Evolutionary conservation across 306 rosid species (phyloP).

Genomic region (Inga leiocalycina): DNA sequence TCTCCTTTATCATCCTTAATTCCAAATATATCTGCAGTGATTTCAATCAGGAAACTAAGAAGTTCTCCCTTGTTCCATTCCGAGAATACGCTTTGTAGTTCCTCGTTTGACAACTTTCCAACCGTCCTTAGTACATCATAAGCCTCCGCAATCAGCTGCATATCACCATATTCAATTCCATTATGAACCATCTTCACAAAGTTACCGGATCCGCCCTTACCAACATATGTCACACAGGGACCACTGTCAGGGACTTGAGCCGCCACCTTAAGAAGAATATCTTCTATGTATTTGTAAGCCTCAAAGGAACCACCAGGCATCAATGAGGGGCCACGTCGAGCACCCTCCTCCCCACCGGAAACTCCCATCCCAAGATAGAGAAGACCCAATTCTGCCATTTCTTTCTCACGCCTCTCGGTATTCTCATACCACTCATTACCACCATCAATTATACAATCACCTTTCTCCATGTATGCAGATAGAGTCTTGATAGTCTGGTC

Average conservation of each 20-base stretch:
- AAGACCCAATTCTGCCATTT: conserved; percentile 66
- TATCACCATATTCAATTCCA: conserved; percentile 92
- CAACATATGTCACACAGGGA: conserved; percentile 85
- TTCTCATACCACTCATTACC: conserved; percentile 98
- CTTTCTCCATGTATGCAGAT: conserved; percentile 74
- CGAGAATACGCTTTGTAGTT: conserved; percentile 63
- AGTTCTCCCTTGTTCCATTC: conserved; percentile 97
- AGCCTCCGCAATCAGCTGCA: conserved; percentile 97
- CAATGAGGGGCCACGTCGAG: conserved; percentile 87
- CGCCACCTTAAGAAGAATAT: conserved; percentile 92
- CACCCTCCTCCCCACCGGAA: conserved; percentile 98
- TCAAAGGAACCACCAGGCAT: conserved; percentile 96
- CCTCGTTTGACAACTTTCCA: conserved; percentile 86
- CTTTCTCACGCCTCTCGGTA: conserved; percentile 89
- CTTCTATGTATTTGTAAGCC: conserved; percentile 87
- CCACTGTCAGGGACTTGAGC: conserved; percentile 93
- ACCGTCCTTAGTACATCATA: conserved; percentile 87
- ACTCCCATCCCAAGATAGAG: conserved; percentile 97
- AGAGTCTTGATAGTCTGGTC: conserved; percentile 93
- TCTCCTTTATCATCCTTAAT: conserved; percentile 84
- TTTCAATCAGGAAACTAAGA: conserved; percentile 87
- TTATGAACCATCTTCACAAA: conserved; percentile 96
- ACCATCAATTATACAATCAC: conserved; percentile 90
- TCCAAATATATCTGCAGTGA: conserved; percentile 87
- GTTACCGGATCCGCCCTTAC: conserved; percentile 92